Base-by-base conservation (phyloP, 2,329 filamentous ascomycete species). In the Claviceps citrina region DNA sequence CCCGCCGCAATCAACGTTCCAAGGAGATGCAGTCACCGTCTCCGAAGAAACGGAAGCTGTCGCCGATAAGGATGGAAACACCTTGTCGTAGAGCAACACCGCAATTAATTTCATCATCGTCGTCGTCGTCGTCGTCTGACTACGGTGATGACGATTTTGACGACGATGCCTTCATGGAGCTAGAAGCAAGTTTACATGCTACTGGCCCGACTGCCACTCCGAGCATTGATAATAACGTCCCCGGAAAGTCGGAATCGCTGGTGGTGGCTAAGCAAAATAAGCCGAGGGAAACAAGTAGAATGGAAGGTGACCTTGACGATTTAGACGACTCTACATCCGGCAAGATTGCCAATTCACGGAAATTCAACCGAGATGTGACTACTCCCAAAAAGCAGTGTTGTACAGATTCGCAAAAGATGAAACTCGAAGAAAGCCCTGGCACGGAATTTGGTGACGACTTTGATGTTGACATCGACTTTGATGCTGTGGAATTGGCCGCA, bases 401-500 rank as follows among this genome's bases (percentile, higher is more conserved):
- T 24, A 42, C 43, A 9, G 40, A 39, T 10, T 31, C 36, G 8
- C 30, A 15, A n/a, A 10, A 25, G 24, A 4, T 13, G n/a, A 38
- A 33, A 20, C 42, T 35, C 7, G 45, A 51, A 33, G 37, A 35
- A 16, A 44, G 43, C 40, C 41, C 46, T 35, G 49, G 53, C 38
- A 54, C 60, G 40, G 59, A 63, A 20, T 55, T 63, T 49, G 55
- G 56, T 18, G 58, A 60, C 26, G 56, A 55, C 37, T 76, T 71
- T 48, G 80, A 74, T 43, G 83, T 85, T 61, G 85, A 75, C 49
- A 69, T 77, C 58, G 85, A 93, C 58, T 81, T 84, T 52, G 84
- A 89, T 50, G 77, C 80, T 44, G 78, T 77, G 47, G 80, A 86
- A 60, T 62, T 78, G 48, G 75, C 74, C 52, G 81, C 81, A 35